Evolutionary conservation across 2,329 filamentous ascomycete species (phyloP).

Genomic region (Aspergillus sp.): DNA sequence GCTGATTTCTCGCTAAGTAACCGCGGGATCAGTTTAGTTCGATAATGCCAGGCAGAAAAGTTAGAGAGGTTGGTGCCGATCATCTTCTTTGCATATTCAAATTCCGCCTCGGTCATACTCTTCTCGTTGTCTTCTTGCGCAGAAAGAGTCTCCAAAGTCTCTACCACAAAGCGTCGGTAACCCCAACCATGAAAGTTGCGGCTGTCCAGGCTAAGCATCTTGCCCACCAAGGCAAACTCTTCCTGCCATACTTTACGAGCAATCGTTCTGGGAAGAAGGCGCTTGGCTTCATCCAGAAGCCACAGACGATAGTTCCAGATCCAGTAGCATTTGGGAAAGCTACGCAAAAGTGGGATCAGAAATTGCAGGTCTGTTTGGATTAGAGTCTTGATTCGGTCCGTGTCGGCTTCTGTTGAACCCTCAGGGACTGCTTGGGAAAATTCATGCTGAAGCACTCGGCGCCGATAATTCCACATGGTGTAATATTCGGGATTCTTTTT

Average conservation of each 20-base stretch:
- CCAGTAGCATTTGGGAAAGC: conserved; percentile 98
- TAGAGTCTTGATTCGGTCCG: conserved; percentile 48
- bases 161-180: conserved; percentile 78
- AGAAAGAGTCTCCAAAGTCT: conserved; percentile 65
- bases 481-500: conserved; percentile 51
- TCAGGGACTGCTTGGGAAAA: conserved; percentile 40
- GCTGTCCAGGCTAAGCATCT: conserved; percentile 83
- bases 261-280: conserved; percentile 55
- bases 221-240: conserved; percentile 77
- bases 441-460: conserved; percentile 66
- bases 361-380: conserved; percentile 77
- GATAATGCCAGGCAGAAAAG: conserved; percentile 95
- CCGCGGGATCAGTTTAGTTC: conserved; percentile 77
- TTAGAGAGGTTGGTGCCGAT: conserved; percentile 83
- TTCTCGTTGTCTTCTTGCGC: conserved; percentile 40
- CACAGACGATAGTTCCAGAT: conserved; percentile 96
- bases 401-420: conserved; percentile 37
- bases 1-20: conserved; percentile 71
- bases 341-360: conserved; percentile 77
- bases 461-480: conserved; percentile 57
- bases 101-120: conserved; percentile 76
- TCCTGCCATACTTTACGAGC: conserved; percentile 75
- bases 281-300: conserved; percentile 72
- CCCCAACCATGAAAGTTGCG: conserved; percentile 98
- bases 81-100: conserved; percentile 88